phyloP scores from a whole-genome alignment of 495 filamentous ascomycete genomes.

The Trichocladium antarcticum region DNA sequence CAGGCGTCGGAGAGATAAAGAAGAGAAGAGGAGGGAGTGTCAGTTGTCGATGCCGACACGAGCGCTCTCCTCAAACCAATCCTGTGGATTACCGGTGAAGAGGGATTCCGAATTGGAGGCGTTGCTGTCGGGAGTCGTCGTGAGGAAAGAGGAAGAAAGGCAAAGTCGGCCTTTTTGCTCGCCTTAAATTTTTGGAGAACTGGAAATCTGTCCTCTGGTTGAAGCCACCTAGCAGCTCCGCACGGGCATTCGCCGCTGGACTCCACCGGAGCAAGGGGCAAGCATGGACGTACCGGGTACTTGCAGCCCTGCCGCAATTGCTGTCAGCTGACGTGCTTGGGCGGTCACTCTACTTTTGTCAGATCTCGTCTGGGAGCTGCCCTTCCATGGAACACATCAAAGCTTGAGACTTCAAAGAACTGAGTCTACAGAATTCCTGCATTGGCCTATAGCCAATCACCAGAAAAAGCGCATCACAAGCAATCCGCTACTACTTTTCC shows the following conservation, averaged over 20 bases:
- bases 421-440: too few species aligned
- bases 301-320: background rate
- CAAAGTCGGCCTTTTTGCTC: conserved; percentile 6
- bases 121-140: conserved; percentile 2
- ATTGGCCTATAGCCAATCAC: too few species aligned
- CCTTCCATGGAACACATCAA: background rate
- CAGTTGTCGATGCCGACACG: conserved; percentile 8
- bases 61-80: conserved; percentile 8
- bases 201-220: conserved; percentile 28
- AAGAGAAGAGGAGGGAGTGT: conserved; percentile 13
- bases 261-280: background rate
- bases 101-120: background rate
- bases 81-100: background rate
- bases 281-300: background rate
- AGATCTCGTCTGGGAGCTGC: background rate
- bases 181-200: conserved; percentile 11
- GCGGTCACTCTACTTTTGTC: background rate
- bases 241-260: conserved; percentile 8
- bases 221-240: conserved; percentile 18
- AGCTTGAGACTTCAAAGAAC: background rate
- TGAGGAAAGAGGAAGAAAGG: background rate
- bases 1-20: conserved; percentile 6
- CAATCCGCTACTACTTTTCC: too few species aligned
- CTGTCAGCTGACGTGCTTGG: background rate
- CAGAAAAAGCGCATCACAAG: too few species aligned